Evolutionary conservation across 2,329 filamentous ascomycete genomes (phyloP), one percentile per base, ranked within the genome.

Genomic region (Nemania sp.): DNA sequence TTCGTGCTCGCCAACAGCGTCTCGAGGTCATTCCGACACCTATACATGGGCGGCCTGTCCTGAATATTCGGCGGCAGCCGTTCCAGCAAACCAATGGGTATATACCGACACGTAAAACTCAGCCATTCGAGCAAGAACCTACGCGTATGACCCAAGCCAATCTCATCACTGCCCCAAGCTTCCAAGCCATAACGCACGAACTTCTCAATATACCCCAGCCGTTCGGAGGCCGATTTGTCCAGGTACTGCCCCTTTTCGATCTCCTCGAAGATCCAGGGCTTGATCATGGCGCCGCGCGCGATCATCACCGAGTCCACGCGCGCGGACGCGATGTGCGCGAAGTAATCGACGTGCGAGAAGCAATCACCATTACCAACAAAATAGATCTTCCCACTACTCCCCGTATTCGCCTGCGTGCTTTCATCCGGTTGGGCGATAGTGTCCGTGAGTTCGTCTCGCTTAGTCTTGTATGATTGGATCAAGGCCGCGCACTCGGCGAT

Each of bases 231-330:
- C 3, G 90, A 91, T 73, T 99, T 99, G 77, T 99, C 94, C 33
- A 99, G 83, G 69, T 97, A 97, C 73, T 97, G 94, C 5, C 89
- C 89, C 59, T 86, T 82, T 62, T 90, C 84, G 50, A 99, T 97
- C 73, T 99, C 94, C 72, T 99, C 94, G 68, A 97, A 99, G 59
- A 99, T 79, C 94, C 94, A 99, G 1, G 94, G 94, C 75, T 99
- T 99, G 75, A 97, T 90, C 54, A 99, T 81, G 8, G 94, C 94
- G 52, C 94, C 94, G 56, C 94, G 89, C n/a, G 87, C 94, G 57
- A 97, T 85, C 94, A 99, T 97, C 68, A 96, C 89, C n/a, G 86
- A 86, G 75, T 97, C 93, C 40, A 97, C 91, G 41, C 84, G 83
- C 30, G 90, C 82, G 54, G 93, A 82, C 42, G 87, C 80, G 33